Percentiles rank a stretch among this genome's conserved stretches.
phyloP scores from a whole-genome alignment of 176 grass and related monocot genomes.

The Dactylis glomerata region DNA sequence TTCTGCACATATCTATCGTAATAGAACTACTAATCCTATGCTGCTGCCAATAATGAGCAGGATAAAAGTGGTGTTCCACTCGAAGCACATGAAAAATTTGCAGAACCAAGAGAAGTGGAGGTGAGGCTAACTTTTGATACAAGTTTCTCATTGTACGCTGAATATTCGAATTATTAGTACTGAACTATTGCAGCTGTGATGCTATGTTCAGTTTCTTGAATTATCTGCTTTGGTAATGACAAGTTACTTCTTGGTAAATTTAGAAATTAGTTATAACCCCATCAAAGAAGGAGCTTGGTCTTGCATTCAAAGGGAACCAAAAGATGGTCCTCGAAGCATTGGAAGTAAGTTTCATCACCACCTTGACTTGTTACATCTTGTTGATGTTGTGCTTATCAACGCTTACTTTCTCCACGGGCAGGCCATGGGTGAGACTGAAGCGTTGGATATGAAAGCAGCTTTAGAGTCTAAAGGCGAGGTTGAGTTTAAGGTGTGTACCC shows the following conservation, averaged over 20 bases:
- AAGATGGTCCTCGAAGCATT: slow-evolving; percentile 87
- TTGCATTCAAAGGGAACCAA: slow-evolving; percentile 90
- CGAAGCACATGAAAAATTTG: slow-evolving; percentile 78
- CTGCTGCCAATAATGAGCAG: slow-evolving; percentile 42
- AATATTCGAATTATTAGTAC: slow-evolving; percentile 16
- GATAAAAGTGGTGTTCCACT: slow-evolving; percentile 84
- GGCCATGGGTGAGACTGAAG: slow-evolving; percentile 76
- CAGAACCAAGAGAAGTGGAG: slow-evolving; percentile 87
- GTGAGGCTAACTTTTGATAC: slow-evolving; percentile 34
- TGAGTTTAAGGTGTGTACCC: slow-evolving; percentile 79
- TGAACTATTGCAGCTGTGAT: slow-evolving; percentile 12
- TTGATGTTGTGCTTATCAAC: slow-evolving; percentile 16
- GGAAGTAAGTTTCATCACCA: slow-evolving; percentile 56
- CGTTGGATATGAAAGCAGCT: slow-evolving; percentile 67
- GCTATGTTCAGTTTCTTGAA: slow-evolving; percentile 7
- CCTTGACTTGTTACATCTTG: not conserved
- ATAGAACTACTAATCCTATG: slow-evolving; percentile 29
- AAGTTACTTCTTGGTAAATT: slow-evolving; percentile 29
- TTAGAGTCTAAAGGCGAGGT: slow-evolving; percentile 76
- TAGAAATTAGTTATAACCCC: slow-evolving; percentile 91
- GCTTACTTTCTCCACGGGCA: slow-evolving; percentile 20
- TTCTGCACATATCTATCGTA: not conserved
- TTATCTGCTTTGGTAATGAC: slow-evolving; percentile 19
- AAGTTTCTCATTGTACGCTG: not conserved
- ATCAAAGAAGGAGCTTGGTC: slow-evolving; percentile 94